Evolutionary conservation across 1,284 basidiomycete genomes (phyloP), one percentile per base, ranked within the genome.

Genomic region (Leccinum laetum): DNA sequence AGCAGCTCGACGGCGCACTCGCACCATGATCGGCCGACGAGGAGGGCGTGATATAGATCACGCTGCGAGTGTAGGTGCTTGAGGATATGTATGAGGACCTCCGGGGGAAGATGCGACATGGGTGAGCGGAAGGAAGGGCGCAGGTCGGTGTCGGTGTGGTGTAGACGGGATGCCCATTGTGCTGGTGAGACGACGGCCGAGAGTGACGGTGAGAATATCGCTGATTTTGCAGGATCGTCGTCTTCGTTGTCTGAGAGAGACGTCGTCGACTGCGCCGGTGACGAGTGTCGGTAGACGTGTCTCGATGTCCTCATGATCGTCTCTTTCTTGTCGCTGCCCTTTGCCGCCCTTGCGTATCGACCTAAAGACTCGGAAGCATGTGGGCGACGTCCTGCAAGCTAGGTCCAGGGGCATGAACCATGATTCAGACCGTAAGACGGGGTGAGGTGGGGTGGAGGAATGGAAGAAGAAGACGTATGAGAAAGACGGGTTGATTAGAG

Each of bases 1-100:
- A 99, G 84, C 18, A 99, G 84, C 77, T 98, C 95, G 62, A 97
- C 95, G 8, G 95, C 91, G 77, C 95, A 97, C 73, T 96, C 90
- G 81, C 96, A 98, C 96, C 98, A 99, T 13, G 90, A 84, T 64
- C 94, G 90, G 44, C 91, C 96, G 39, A 99, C 96, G 63, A 92
- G 87, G 65, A 98, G 83, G 59, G 88, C 85, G 67, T 84, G 83
- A 69, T 92, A 87, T 52, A 98, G 83, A 79, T 97, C 93, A 63
- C 84, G 83, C 24, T 89, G 81, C 0, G 86, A 84, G 65, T 92
- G 87, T 11, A 99, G 83, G 70, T 95, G 89, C 66, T 91, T 92
- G 70, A 99, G 86, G 71, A 99, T 92, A 80, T 98, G 90, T n/a
- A 96, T 91, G 69, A 99, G 87, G 55, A 98, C 88, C 78, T 98